phyloP scores from a whole-genome alignment of 1,284 basidiomycete species.

The Chalciporus piperatoides region DNA sequence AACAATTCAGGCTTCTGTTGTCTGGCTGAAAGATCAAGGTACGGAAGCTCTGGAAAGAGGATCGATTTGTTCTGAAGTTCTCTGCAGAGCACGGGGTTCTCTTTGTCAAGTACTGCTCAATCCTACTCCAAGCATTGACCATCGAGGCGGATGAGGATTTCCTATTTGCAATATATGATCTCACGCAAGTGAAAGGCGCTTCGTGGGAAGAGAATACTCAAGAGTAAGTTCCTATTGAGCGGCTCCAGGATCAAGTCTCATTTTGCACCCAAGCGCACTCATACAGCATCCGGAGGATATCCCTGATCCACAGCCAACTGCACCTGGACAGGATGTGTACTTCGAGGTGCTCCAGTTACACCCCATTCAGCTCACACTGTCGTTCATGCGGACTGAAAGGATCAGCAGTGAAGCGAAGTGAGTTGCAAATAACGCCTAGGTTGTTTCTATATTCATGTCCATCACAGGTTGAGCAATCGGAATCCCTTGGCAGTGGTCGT shows the following conservation, averaged over 20 bases:
- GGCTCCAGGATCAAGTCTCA: slow-evolving; percentile 7
- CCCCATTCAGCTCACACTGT: slow-evolving; percentile 88
- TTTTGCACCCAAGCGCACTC: slow-evolving; percentile 54
- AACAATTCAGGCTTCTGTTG: slow-evolving; percentile 85
- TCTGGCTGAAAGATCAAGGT: slow-evolving; percentile 94
- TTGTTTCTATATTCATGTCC: slow-evolving; percentile 6
- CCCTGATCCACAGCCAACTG: slow-evolving; percentile 68
- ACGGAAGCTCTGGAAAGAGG: slow-evolving; percentile 16
- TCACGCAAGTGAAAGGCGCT: slow-evolving; percentile 87
- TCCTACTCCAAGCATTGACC: slow-evolving; percentile 92
- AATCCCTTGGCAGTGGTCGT: slow-evolving; percentile 94
- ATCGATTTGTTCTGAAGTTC: slow-evolving; percentile 1
- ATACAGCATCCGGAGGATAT: slow-evolving; percentile 76
- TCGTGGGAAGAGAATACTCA: slow-evolving; percentile 78
- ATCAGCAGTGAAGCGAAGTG: slow-evolving; percentile 93
- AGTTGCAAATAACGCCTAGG: slow-evolving; percentile 27
- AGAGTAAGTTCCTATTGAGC: slow-evolving; percentile 53
- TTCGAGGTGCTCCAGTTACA: slow-evolving; percentile 98
- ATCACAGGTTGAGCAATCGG: slow-evolving; percentile 67
- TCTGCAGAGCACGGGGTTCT: slow-evolving; percentile 85
- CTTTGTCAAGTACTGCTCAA: slow-evolving; percentile 96
- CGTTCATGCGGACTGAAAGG: slow-evolving; percentile 96
- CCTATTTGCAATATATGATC: slow-evolving; percentile 88
- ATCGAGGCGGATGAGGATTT: slow-evolving; percentile 98
- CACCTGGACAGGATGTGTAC: slow-evolving; percentile 81